Evolutionary conservation across 208 protist genomes (phyloP).

Genomic region (Wallacemonas sp.): DNA sequence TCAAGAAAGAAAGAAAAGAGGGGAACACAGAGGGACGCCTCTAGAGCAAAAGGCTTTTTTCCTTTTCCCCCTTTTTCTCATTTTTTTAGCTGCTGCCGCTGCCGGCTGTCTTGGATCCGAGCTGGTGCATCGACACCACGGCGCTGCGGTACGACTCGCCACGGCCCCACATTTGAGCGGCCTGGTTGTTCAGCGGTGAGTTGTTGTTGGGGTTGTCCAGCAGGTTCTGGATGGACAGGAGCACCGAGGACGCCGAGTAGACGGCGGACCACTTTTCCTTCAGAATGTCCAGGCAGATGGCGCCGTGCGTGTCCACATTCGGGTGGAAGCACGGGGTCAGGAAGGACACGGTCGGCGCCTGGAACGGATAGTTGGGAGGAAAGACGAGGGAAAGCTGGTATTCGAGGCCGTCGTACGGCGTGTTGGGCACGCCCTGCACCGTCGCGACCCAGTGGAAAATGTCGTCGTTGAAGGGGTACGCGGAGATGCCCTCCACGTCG

Average conservation of each 20-base stretch:
- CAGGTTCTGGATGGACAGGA: constrained; percentile 96
- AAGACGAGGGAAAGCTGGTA: constrained; percentile 94
- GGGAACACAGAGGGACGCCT: not conserved
- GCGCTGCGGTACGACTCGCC: constrained; percentile 60
- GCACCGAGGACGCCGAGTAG: constrained; percentile 93
- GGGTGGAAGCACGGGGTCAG: constrained; percentile 96
- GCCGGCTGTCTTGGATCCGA: constrained; percentile 22
- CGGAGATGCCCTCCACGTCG: constrained; percentile 87
- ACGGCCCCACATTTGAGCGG: constrained; percentile 92
- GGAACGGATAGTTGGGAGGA: constrained; percentile 94
- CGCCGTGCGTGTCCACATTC: constrained; percentile 93
- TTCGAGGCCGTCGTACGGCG: constrained; percentile 91
- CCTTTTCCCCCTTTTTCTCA: too few species aligned
- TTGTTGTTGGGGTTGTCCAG: constrained; percentile 96
- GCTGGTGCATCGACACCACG: constrained; percentile 55
- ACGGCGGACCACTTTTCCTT: constrained; percentile 97
- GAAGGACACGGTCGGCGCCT: constrained; percentile 93
- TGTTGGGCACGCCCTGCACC: constrained; percentile 81
- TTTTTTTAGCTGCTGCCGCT: not conserved
- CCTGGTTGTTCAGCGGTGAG: constrained; percentile 94
- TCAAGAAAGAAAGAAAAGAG: too few species aligned
- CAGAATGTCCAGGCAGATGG: constrained; percentile 97
- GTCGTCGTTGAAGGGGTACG: constrained; percentile 95
- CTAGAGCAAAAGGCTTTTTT: too few species aligned
- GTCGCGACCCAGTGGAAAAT: constrained; percentile 94